Percentiles rank a stretch among this genome's conserved stretches.
Evolutionary conservation across 495 filamentous ascomycete species (phyloP).

Genomic region (Annulohypoxylon maeteangense): DNA sequence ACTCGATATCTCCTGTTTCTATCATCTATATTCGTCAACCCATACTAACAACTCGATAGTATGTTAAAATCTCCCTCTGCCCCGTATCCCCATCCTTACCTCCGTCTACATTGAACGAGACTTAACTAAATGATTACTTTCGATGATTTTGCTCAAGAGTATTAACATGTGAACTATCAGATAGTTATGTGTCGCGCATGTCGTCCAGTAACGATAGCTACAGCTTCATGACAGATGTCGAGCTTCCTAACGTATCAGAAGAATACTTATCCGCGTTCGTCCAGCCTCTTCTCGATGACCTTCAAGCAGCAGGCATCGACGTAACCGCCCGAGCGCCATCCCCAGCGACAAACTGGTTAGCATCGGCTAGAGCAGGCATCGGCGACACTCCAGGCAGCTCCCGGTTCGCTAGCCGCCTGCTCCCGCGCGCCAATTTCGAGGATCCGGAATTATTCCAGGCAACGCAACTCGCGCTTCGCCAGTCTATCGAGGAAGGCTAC

Average conservation of each 20-base stretch:
- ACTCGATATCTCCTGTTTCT: neutral
- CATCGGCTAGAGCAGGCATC: conserved; percentile 2
- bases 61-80: conserved; percentile 4
- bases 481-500: conserved; percentile 52
- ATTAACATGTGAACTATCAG: conserved; percentile 16
- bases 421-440: conserved; percentile 59
- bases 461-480: conserved; percentile 53
- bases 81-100: neutral
- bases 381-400: conserved; percentile 42
- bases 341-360: conserved; percentile 41
- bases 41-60: conserved; percentile 24
- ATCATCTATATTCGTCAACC: conserved; percentile 13
- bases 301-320: conserved; percentile 46
- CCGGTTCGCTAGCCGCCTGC: conserved; percentile 60
- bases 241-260: conserved; percentile 46
- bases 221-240: conserved; percentile 43
- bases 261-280: conserved; percentile 53
- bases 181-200: conserved; percentile 40
- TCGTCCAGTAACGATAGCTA: conserved; percentile 31
- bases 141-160: neutral
- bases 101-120: neutral
- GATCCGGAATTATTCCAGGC: conserved; percentile 46
- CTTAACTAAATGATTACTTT: neutral
- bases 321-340: conserved; percentile 29
- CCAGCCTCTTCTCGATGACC: conserved; percentile 56